phyloP scores from a whole-genome alignment of 2,329 filamentous ascomycete species.

The Teratosphaeria viscida region DNA sequence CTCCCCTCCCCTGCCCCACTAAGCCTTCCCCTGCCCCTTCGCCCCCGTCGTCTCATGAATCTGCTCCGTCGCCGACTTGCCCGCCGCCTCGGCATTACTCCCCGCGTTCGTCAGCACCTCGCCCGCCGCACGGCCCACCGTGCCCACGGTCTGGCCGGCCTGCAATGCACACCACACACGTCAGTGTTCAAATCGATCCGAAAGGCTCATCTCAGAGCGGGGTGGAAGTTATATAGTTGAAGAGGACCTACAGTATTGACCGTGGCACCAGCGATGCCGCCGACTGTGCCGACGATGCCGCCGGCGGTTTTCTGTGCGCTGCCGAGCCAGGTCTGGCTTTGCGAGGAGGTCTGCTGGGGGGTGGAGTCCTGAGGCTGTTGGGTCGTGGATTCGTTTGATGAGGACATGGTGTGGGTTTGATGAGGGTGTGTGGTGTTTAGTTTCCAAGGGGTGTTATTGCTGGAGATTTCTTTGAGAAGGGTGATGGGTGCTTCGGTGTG shows the following conservation, averaged over 20 bases:
- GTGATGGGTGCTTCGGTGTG: background rate
- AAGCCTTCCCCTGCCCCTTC: conserved; percentile 2
- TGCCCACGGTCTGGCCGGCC: background rate
- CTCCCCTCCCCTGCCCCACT: background rate
- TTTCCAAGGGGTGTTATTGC: background rate
- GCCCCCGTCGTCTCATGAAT: conserved; percentile 4
- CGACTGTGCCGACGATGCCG: conserved; percentile 1
- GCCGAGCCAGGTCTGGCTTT: background rate
- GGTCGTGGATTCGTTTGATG: background rate
- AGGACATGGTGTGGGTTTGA: background rate
- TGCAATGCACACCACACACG: background rate
- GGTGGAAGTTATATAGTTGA: background rate
- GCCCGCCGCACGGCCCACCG: background rate
- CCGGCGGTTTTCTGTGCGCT: background rate
- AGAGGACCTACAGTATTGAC: background rate
- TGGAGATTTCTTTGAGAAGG: background rate
- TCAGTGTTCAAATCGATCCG: too few relatives aligned
- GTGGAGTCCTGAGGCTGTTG: background rate
- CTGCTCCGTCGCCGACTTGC: conserved; percentile 1
- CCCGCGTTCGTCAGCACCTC: conserved; percentile 1
- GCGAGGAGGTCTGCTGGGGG: background rate
- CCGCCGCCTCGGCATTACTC: background rate
- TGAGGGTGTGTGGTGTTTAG: background rate
- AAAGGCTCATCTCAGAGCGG: background rate
- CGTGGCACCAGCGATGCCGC: background rate